Evolutionary conservation across 2,329 filamentous ascomycete species (phyloP).

Genomic region (Colletotrichum cuscutae): DNA sequence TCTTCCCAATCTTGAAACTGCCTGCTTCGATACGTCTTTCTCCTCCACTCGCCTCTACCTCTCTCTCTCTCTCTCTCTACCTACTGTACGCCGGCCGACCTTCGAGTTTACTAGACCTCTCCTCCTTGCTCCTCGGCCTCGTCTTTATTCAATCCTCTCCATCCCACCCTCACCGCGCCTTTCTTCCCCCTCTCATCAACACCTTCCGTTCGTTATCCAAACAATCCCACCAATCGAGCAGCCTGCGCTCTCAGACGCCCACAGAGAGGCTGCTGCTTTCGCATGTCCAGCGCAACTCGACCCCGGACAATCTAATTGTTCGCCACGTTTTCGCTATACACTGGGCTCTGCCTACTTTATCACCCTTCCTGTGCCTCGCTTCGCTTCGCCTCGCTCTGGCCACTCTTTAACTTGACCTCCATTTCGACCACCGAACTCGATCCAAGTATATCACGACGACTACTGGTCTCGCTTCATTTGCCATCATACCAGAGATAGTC

Average conservation of each 20-base stretch:
- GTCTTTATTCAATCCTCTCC: conserved; percentile 1
- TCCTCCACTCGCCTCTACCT: conserved; percentile 20
- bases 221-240: not conserved
- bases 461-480: not conserved
- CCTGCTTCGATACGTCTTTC: conserved; percentile 20
- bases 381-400: not conserved
- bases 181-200: not conserved
- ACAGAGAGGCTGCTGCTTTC: conserved; percentile 6
- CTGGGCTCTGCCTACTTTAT: not conserved
- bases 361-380: not conserved
- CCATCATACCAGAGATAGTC: not conserved
- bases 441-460: not conserved
- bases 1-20: conserved; percentile 30
- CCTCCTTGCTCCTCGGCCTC: conserved; percentile 27
- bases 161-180: conserved; percentile 1
- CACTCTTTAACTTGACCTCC: not conserved
- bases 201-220: conserved; percentile 11
- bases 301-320: conserved; percentile 21
- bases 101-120: conserved; percentile 22
- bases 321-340: not conserved
- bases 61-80: not conserved
- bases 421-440: not conserved
- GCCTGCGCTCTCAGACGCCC: conserved; percentile 15
- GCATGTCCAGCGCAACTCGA: conserved; percentile 23
- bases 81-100: not conserved